Conservation (phyloP, 768 basidiomycete species). For the Mycena epipterygia region DNA sequence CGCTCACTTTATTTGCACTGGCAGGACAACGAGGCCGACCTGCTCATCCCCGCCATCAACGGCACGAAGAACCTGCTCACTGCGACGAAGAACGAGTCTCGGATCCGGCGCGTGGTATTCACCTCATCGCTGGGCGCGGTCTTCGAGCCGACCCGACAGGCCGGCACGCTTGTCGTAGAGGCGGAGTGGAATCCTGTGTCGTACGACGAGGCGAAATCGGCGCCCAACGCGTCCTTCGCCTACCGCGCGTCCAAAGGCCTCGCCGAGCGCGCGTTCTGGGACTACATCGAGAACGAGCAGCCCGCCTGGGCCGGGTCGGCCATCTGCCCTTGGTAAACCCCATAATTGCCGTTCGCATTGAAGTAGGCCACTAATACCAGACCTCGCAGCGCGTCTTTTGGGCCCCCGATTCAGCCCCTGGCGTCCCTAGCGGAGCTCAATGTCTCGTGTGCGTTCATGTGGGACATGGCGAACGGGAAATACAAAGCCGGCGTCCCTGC, state of each 20-base stretch:
- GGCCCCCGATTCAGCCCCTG: constrained; percentile 19
- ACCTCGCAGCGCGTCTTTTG: constrained; percentile 10
- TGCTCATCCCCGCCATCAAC: constrained; percentile 30
- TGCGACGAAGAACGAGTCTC: constrained; percentile 52
- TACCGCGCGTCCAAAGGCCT: constrained; percentile 40
- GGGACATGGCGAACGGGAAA: constrained; percentile 28
- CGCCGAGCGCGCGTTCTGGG: constrained; percentile 40
- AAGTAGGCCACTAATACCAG: neutral
- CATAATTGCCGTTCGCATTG: neutral
- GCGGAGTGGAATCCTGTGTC: constrained; percentile 40
- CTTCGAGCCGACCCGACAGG: constrained; percentile 25
- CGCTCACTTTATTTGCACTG: neutral
- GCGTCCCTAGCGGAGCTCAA: constrained; percentile 29
- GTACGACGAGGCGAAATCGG: constrained; percentile 34
- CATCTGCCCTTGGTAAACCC: constrained; percentile 21
- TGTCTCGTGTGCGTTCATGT: constrained; percentile 26
- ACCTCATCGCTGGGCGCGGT: constrained; percentile 51
- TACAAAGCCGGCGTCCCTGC: constrained; percentile 23
- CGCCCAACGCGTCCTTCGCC: neutral
- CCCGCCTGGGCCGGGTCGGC: constrained; percentile 12
- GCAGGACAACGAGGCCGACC: constrained; percentile 24
- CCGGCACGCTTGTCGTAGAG: constrained; percentile 18
- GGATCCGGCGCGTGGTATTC: constrained; percentile 59
- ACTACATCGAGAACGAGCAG: constrained; percentile 32
- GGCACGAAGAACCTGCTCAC: constrained; percentile 49